Base-by-base conservation (phyloP, 2,329 filamentous ascomycete species). In the Golovinomyces cichoracearum region DNA sequence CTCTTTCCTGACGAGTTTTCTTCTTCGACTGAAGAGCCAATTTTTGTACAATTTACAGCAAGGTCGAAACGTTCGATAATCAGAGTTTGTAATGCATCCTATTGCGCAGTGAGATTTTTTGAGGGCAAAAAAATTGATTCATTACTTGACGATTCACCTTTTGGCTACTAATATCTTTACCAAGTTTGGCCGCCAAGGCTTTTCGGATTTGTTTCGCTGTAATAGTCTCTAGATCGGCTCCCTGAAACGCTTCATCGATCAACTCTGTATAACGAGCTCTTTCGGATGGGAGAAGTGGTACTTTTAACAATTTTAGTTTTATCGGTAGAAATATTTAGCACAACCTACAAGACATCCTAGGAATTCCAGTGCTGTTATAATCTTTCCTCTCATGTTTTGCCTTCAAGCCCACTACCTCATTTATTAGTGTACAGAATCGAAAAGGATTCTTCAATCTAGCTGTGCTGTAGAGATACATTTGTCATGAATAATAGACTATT, bases 11-110 rank as follows among this genome's bases (percentile, higher is more conserved):
- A 23, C 2, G 12, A 5, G 12, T 25, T 31, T 29, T n/a, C n/a
- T 21, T 3, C 25, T 6, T 26, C 4, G 12, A 31, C 6, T 12
- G 29, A 5, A 46, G 15, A n/a, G 25, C 26, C 27, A 33, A 7
- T 3, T 17, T 15, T 21, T 9, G 49, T 29, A n/a, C 46, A 48
- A 44, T 50, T 52, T 13, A 47, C 48, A 51, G 63, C 61, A 51
- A 68, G 63, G 57, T 74, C 70, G 57, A 75, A 75, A 41, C 72
- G 66, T 55, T 70, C 65, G 61, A 68, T 66, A 48, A 75, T 74
- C 37, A 75, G 62, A 37, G 63, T 60, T 57, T 72, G 70, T 50
- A 75, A 65, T 6, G 64, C 63, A 53, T 63, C 61, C 71, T 75
- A 48, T 19, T 40, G 6, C 45, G 49, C 47, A 46, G 47, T 50